Conservation (phyloP, 495 filamentous ascomycete genomes). For the Trypethelium eluteriae region DNA sequence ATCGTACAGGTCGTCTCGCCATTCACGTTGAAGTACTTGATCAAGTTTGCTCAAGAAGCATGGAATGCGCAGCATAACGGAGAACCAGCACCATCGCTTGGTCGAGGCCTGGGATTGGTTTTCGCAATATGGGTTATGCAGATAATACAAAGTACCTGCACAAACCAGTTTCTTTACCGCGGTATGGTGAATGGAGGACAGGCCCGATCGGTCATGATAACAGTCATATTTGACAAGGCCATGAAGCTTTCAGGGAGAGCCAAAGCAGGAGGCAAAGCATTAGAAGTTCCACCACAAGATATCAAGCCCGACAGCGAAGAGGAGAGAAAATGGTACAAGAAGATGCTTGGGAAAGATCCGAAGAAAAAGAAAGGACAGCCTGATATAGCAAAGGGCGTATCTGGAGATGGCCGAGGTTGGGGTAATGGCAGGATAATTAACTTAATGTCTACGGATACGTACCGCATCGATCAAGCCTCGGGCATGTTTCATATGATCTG, state of each 20-base stretch:
- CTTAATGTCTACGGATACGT: slow-evolving; percentile 88
- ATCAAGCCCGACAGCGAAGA: slow-evolving; percentile 36
- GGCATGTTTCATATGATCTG: slow-evolving; percentile 86
- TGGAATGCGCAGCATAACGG: slow-evolving; percentile 45
- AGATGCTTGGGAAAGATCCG: slow-evolving; percentile 38
- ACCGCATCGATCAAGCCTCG: slow-evolving; percentile 75
- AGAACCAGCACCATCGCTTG: slow-evolving; percentile 30
- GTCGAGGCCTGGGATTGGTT: slow-evolving; percentile 37
- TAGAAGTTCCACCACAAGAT: slow-evolving; percentile 26
- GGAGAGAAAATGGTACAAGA: slow-evolving; percentile 43
- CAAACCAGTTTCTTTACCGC: slow-evolving; percentile 40
- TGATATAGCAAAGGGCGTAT: slow-evolving; percentile 40
- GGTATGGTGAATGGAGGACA: slow-evolving; percentile 40
- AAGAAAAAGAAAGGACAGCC: slow-evolving; percentile 35
- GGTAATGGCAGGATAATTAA: slow-evolving; percentile 83
- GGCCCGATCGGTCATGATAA: slow-evolving; percentile 36
- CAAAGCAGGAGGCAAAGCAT: slow-evolving; percentile 36
- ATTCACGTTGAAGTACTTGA: slow-evolving; percentile 37
- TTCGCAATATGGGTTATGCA: slow-evolving; percentile 38
- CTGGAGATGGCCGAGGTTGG: slow-evolving; percentile 72
- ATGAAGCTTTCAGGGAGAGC: slow-evolving; percentile 38
- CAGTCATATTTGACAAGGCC: slow-evolving; percentile 44
- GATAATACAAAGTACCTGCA: slow-evolving; percentile 34
- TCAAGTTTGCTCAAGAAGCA: slow-evolving; percentile 50
- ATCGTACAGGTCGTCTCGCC: slow-evolving; percentile 69